Base-by-base conservation (phyloP, 2,329 filamentous ascomycete species). In the Paraconiothyrium sp. region DNA sequence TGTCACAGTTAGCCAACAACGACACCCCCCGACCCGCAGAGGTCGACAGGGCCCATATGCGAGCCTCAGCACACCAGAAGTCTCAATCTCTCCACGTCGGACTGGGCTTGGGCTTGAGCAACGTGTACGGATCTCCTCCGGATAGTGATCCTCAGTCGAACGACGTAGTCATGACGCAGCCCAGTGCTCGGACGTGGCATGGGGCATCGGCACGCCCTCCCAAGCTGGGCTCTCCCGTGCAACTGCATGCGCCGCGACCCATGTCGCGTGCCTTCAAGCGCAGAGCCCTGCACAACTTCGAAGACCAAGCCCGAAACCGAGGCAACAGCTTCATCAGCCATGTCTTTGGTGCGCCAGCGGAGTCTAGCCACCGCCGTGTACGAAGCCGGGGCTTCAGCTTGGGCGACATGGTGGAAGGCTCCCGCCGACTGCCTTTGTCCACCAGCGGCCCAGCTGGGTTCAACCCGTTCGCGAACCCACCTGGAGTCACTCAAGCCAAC, bases 351-450 rank as follows among this genome's bases (percentile, higher is more conserved):
- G 78, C 78, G 37, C 78, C 80, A 43, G 77, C 80, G 32, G 83
- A 87, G 61, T 80, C 81, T 10, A 83, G 84, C 57, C 83, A 86
- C 66, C 84, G 85, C 58, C 84, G 86, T 34, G 83, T 88, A 37
- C 84, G 88, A 44, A 88, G 84, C 67, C 85, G 88, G 47, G 88
- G 88, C 58, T 88, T 88, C 68, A 89, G 86, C 50, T 81, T 86
- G 27, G 85, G 87, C 54, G 85, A 87, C 56, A 83, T 86, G 61
- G 82, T 81, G 63, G 81, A 81, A 32, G 80, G 83, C 55, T 83
- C 79, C 67, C 76, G 81, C 55, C 81, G 84, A 56, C 79, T 89
- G 37, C 80, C 85, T 48, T 81, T 83, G 59, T 78, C 88, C 4
- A 87, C 88, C 69, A 84, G 82, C 4, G 84, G 85, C 7, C 82